Conservation (phyloP, 805 yeast genomes). For the Sugiyamaella chiloensis region DNA sequence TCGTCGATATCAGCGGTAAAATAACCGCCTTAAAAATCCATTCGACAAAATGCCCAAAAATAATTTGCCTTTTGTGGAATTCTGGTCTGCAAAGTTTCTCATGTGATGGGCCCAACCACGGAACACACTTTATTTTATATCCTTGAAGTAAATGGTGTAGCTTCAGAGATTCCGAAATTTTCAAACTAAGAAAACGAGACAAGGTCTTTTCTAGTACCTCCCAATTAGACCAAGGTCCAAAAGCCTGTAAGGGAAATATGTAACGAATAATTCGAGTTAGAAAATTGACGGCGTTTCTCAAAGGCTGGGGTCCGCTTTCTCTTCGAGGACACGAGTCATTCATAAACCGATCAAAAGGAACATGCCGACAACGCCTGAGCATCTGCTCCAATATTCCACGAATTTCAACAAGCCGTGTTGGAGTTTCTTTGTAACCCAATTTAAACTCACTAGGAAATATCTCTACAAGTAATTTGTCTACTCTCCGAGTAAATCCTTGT, state of each 20-base stretch:
- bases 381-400: background rate
- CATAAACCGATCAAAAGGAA: conserved; percentile 9
- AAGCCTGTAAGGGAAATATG: conserved; percentile 48
- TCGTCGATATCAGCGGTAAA: conserved; percentile 45
- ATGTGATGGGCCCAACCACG: conserved; percentile 49
- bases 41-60: conserved; percentile 42
- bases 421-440: too few relatives aligned
- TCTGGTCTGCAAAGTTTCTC: conserved; percentile 42
- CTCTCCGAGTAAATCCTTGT: background rate
- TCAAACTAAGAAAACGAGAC: conserved; percentile 37
- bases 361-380: background rate
- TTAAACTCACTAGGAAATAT: conserved; percentile 4
- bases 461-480: background rate
- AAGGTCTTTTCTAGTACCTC: conserved; percentile 38
- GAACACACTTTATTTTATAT: conserved; percentile 44
- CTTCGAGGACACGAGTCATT: conserved; percentile 5
- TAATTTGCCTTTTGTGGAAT: conserved; percentile 34
- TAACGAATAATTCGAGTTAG: conserved; percentile 38
- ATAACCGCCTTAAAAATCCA: conserved; percentile 59
- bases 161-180: conserved; percentile 38
- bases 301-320: background rate
- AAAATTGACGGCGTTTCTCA: conserved; percentile 14
- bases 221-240: conserved; percentile 55
- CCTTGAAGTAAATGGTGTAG: conserved; percentile 35
- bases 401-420: background rate